Evolutionary conservation across 164 flowering plant genomes (phyloP).

Genomic region (Nelumbo lutea): DNA sequence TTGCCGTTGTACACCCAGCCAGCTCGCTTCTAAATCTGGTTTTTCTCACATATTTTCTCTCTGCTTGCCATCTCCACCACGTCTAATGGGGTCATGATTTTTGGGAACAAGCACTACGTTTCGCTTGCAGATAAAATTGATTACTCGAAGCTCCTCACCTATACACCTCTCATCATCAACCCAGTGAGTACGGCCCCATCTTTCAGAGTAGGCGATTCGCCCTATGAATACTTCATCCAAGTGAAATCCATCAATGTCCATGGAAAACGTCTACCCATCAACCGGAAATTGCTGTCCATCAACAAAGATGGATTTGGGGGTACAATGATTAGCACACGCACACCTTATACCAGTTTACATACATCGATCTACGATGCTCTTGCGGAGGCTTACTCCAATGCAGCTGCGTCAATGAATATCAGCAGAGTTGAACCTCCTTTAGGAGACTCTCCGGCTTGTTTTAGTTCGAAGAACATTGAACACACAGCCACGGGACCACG

Average conservation of each 20-base stretch:
- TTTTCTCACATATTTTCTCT: not conserved
- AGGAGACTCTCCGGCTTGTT: too few species aligned
- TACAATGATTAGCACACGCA: constrained; percentile 21
- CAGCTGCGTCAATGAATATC: not conserved
- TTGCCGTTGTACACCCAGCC: not conserved
- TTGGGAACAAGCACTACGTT: not conserved
- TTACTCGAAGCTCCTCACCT: not conserved
- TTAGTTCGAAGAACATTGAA: too few species aligned
- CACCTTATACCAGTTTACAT: constrained; percentile 12
- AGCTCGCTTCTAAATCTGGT: not conserved
- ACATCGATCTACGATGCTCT: constrained; percentile 13
- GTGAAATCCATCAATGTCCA: constrained; percentile 31
- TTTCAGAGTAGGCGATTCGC: constrained; percentile 17
- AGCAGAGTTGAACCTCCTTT: not conserved
- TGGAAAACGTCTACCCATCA: constrained; percentile 16
- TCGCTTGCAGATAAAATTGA: not conserved
- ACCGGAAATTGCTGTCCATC: constrained; percentile 22
- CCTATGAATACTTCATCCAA: constrained; percentile 38
- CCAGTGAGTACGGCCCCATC: not conserved
- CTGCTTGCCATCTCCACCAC: not conserved
- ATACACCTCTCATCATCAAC: not conserved
- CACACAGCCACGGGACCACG: too few species aligned
- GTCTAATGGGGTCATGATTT: not conserved
- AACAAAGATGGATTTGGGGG: constrained; percentile 29
- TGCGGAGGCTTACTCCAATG: not conserved